These are phyloP conservation scores for Aspergillus bombycis DNA, from an alignment of 2,329 filamentous ascomycete genomes.

Conservation along the genomic window DNA sequence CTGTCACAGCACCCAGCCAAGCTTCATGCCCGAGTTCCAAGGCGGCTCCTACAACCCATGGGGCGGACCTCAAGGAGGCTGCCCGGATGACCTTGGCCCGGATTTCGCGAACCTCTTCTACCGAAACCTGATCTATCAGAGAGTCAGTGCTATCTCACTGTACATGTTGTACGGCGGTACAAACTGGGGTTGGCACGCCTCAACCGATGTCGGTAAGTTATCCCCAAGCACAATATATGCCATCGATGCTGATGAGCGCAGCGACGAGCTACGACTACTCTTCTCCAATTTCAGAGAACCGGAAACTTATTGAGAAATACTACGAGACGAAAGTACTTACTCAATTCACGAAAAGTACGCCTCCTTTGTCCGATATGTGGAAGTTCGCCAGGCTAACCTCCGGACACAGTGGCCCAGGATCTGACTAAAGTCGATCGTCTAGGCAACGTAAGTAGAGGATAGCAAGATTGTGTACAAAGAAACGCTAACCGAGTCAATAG, in stretches of 20 bases:
- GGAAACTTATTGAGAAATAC: conserved; percentile 62
- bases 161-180: conserved; percentile 70
- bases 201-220: conserved; percentile 45
- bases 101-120: conserved; percentile 69
- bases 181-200: conserved; percentile 63
- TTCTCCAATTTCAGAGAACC: conserved; percentile 62
- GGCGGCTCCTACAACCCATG: conserved; percentile 65
- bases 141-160: conserved; percentile 62
- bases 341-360: conserved; percentile 57
- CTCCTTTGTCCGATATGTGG: not conserved
- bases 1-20: conserved; percentile 35
- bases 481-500: not conserved
- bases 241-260: conserved; percentile 35
- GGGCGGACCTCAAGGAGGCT: conserved; percentile 62
- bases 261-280: conserved; percentile 67
- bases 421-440: conserved; percentile 58
- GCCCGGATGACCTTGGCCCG: conserved; percentile 56
- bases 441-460: conserved; percentile 38
- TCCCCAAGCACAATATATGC: not conserved
- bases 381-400: not conserved
- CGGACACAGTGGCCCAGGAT: conserved; percentile 49
- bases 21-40: conserved; percentile 63
- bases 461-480: not conserved
- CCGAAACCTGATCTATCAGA: conserved; percentile 62
- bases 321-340: conserved; percentile 66